Base-by-base conservation (phyloP, 31 red algal species). In the Asparagopsis taxiformis region DNA sequence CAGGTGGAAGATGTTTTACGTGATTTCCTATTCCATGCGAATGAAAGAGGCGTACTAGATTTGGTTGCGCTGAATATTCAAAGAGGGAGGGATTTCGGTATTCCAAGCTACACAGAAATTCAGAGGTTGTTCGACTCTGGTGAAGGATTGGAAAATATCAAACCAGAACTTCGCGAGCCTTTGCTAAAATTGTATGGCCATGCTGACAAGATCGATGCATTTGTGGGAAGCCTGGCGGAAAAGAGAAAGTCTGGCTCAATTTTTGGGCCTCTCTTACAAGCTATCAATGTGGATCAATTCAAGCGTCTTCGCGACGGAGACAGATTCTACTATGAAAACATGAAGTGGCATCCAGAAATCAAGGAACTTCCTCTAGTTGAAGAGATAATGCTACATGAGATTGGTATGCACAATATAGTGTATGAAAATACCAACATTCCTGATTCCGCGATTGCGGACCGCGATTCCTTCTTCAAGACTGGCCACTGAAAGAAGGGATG, bases 1-100 rank as follows among this genome's bases (percentile, higher is more conserved):
- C 24, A 60, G n/a, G 55, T 81, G 1, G 64, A 19, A 10, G 77
- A 81, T 28, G 36, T 24, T 28, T n/a, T 81, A 19, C 77, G 77
- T 13, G 51, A 81, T 31, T 67, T 69, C 30, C 32, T 81, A 26
- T 70, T 81, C 52, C 30, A 59, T 59, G 15, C 32, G 16, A 17
- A 43, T 19, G 62, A 70, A 26, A 33, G n/a, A 17, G 52, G 52
- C 17, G 33, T 30, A 17, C 43, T 81, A n/a, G 79, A 84, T 53
- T 34, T 84, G 16, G 68, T 63, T 16, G 63, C 79, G 19, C 26
- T 84, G 24, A 84, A 84, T 52, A 58, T 69, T 60, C 65, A 84
- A 23, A 38, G 79, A n/a, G 66, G 34, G 10, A 56, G 79, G 22
- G 79, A 84, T 15, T 51, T 52, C 19, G 79, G 79, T 9, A n/a